Evolutionary conservation across 768 basidiomycete species (phyloP).

Genomic region (Mycena olivaceomarginata): DNA sequence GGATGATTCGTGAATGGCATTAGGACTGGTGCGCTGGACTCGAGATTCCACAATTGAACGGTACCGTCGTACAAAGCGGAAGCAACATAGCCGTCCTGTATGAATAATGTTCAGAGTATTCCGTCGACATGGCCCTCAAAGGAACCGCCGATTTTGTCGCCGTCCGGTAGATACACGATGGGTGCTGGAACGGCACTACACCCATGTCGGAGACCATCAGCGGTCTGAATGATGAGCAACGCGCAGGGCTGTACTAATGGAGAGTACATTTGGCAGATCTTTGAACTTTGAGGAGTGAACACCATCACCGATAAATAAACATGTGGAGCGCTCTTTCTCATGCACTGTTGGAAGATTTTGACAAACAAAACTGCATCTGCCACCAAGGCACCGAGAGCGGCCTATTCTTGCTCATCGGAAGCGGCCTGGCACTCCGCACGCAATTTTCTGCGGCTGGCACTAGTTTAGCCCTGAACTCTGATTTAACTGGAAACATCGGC

Average conservation of each 20-base stretch:
- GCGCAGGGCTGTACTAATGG: neutral
- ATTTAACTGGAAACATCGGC: slow-evolving; percentile 20
- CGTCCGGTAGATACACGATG: slow-evolving; percentile 2
- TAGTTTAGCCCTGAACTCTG: slow-evolving; percentile 18
- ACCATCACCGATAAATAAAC: slow-evolving; percentile 38
- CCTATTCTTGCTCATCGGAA: slow-evolving; percentile 34
- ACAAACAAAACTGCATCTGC: slow-evolving; percentile 32
- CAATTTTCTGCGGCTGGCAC: neutral
- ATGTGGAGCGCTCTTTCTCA: slow-evolving; percentile 40
- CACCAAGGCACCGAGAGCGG: neutral
- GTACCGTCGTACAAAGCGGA: slow-evolving; percentile 33
- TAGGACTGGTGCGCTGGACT: slow-evolving; percentile 8
- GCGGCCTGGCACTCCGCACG: slow-evolving; percentile 19
- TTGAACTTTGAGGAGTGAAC: slow-evolving; percentile 20
- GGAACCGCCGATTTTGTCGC: neutral
- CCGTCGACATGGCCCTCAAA: slow-evolving; percentile 36
- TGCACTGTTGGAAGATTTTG: slow-evolving; percentile 29
- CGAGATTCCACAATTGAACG: slow-evolving; percentile 39
- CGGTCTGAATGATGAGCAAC: slow-evolving; percentile 16
- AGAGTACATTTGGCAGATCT: slow-evolving; percentile 27
- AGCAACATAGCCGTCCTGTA: slow-evolving; percentile 15
- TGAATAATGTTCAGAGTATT: slow-evolving; percentile 18
- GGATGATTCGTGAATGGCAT: slow-evolving; percentile 1
- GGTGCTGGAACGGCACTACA: neutral
- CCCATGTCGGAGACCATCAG: slow-evolving; percentile 21